Evolutionary conservation across 768 basidiomycete species (phyloP).

Genomic region (Nevesoporus exiguus): DNA sequence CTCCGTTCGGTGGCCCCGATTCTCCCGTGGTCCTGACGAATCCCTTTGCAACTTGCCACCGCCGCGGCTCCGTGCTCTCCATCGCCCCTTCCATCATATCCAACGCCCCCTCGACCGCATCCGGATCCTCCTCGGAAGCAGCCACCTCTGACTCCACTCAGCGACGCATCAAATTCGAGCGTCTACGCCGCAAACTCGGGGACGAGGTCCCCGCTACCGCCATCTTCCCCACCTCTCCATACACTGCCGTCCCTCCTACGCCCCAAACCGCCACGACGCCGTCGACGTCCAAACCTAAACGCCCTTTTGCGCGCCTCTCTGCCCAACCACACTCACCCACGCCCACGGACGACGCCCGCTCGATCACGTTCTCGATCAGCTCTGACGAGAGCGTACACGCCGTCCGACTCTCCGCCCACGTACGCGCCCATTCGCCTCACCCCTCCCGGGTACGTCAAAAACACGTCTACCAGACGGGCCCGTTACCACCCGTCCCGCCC

Average conservation of each 20-base stretch:
- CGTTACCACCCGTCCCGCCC: slow-evolving; percentile 26
- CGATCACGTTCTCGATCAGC: slow-evolving; percentile 25
- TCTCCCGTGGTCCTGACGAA: background rate
- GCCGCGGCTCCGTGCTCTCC: slow-evolving; percentile 22
- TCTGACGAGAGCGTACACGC: slow-evolving; percentile 28
- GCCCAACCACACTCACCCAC: background rate
- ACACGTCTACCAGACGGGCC: slow-evolving; percentile 17
- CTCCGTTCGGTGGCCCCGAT: background rate
- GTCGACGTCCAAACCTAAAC: background rate
- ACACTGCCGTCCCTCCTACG: slow-evolving; percentile 9
- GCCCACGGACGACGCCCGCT: slow-evolving; percentile 18
- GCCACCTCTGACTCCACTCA: slow-evolving; percentile 39
- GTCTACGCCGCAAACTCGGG: slow-evolving; percentile 58
- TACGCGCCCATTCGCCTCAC: slow-evolving; percentile 17
- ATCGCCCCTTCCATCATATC: slow-evolving; percentile 18
- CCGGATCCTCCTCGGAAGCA: slow-evolving; percentile 24
- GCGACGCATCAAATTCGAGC: slow-evolving; percentile 60
- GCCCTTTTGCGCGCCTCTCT: background rate
- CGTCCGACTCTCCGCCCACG: slow-evolving; percentile 15
- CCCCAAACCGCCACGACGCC: background rate
- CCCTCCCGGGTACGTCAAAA: slow-evolving; percentile 8
- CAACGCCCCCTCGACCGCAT: slow-evolving; percentile 12
- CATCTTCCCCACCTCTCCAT: slow-evolving; percentile 45
- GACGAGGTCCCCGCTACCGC: slow-evolving; percentile 58
- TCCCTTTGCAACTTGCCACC: slow-evolving; percentile 6